These are phyloP conservation scores for Furcasterigmium sp. DNA, from an alignment of 2,329 filamentous ascomycete genomes.

Conservation along the genomic window DNA sequence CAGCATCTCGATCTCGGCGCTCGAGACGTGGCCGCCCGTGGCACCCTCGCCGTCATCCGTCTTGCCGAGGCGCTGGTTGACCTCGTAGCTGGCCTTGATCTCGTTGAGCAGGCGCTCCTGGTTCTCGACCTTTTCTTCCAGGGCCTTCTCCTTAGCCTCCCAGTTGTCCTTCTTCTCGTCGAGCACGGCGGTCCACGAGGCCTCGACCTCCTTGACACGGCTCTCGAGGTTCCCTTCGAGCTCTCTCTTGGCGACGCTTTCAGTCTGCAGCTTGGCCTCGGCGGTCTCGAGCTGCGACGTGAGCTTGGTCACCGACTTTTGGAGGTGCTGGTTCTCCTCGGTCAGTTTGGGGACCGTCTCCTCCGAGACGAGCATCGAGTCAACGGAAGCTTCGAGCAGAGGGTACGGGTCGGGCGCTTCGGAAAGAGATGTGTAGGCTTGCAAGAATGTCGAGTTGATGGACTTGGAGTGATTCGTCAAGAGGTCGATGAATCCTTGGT, in stretches of 20 bases:
- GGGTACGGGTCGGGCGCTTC: conserved; percentile 97
- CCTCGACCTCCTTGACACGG: conserved; percentile 84
- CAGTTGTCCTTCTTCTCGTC: conserved; percentile 96
- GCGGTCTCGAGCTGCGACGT: conserved; percentile 78
- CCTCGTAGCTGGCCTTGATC: conserved; percentile 95
- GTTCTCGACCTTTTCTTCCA: conserved; percentile 91
- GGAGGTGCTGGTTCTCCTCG: conserved; percentile 84
- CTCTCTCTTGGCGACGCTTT: conserved; percentile 66
- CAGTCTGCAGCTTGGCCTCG: conserved; percentile 73
- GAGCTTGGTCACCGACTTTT: conserved; percentile 68
- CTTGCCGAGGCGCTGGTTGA: conserved; percentile 81
- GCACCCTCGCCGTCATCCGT: conserved; percentile 57
- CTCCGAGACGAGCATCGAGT: conserved; percentile 86
- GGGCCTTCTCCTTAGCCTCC: conserved; percentile 83
- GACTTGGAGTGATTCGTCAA: conserved; percentile 94
- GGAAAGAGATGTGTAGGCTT: conserved; percentile 86
- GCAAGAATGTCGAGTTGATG: conserved; percentile 87
- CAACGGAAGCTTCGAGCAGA: conserved; percentile 90
- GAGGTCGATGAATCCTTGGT: conserved; percentile 95
- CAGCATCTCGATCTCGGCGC: conserved; percentile 90
- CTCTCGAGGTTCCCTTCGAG: conserved; percentile 72
- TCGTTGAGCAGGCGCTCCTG: conserved; percentile 91
- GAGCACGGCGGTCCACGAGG: conserved; percentile 83
- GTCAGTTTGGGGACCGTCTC: conserved; percentile 86
- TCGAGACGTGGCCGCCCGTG: conserved; percentile 63